These are phyloP conservation scores for Macrophomina phaseolina DNA, from an alignment of 2,329 filamentous ascomycete species.

Conservation along the genomic window DNA sequence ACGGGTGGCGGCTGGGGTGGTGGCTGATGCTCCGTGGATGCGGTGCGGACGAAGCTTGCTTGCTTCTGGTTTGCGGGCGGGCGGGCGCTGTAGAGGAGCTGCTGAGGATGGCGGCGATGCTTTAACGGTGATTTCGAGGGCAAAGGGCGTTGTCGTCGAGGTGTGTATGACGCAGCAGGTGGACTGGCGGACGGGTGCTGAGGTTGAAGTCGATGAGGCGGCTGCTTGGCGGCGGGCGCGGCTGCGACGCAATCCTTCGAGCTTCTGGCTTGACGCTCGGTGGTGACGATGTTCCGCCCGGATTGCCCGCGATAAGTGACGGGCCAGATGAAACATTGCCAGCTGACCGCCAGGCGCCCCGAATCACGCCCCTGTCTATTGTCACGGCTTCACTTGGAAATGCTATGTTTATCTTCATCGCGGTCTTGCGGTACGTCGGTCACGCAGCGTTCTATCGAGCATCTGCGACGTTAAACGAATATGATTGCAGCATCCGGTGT, in stretches of 20 bases:
- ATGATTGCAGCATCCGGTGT: background rate
- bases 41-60: slow-evolving; percentile 8
- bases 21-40: slow-evolving; percentile 1
- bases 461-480: background rate
- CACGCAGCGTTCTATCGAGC: background rate
- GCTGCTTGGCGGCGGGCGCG: slow-evolving; percentile 18
- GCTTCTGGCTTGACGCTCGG: slow-evolving; percentile 16
- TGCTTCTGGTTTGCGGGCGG: background rate
- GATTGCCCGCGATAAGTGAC: background rate
- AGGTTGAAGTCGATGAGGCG: slow-evolving; percentile 19
- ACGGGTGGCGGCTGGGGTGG: background rate
- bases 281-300: slow-evolving; percentile 26
- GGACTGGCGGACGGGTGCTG: background rate
- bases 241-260: slow-evolving; percentile 25
- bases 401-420: background rate
- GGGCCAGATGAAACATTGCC: background rate
- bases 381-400: background rate
- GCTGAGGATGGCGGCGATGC: background rate
- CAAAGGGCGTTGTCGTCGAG: background rate
- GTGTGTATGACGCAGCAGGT: slow-evolving; percentile 2
- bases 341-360: slow-evolving; percentile 1
- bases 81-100: background rate
- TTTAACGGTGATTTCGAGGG: background rate
- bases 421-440: background rate
- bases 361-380: background rate